Evolutionary conservation across 2,329 filamentous ascomycete genomes (phyloP).

Genomic region (Colletotrichum spinosum): DNA sequence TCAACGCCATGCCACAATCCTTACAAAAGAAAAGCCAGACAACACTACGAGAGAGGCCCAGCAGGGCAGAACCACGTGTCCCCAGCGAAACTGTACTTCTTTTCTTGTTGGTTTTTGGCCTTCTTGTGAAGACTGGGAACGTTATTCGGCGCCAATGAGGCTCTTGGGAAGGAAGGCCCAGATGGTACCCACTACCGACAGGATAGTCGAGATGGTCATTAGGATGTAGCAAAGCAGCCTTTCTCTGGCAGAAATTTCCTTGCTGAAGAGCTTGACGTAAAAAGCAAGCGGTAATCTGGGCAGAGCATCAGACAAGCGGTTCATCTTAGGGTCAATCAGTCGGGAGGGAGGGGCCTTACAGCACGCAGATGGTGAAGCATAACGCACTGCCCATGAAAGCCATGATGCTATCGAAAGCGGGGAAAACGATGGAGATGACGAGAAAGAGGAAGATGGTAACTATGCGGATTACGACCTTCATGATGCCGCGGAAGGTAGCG

Average conservation of each 20-base stretch:
- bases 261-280: constrained; percentile 88
- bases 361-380: constrained; percentile 94
- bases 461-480: constrained; percentile 73
- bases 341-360: constrained; percentile 55
- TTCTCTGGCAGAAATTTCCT: constrained; percentile 74
- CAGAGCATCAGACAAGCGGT: constrained; percentile 6
- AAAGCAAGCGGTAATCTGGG: constrained; percentile 80
- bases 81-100: no score
- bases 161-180: constrained; percentile 90
- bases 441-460: constrained; percentile 78
- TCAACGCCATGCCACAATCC: no score
- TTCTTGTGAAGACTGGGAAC: background rate
- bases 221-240: constrained; percentile 75
- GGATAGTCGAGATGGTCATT: constrained; percentile 74
- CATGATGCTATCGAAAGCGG: constrained; percentile 91
- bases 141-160: constrained; percentile 69
- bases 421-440: constrained; percentile 75
- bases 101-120: no score
- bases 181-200: constrained; percentile 83
- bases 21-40: no score
- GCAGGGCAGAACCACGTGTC: no score
- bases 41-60: no score
- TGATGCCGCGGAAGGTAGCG: constrained; percentile 65
- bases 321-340: background rate
- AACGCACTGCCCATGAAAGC: constrained; percentile 89